Conservation (phyloP, 805 yeast genomes). For the Maudiozyma barnettii region DNA sequence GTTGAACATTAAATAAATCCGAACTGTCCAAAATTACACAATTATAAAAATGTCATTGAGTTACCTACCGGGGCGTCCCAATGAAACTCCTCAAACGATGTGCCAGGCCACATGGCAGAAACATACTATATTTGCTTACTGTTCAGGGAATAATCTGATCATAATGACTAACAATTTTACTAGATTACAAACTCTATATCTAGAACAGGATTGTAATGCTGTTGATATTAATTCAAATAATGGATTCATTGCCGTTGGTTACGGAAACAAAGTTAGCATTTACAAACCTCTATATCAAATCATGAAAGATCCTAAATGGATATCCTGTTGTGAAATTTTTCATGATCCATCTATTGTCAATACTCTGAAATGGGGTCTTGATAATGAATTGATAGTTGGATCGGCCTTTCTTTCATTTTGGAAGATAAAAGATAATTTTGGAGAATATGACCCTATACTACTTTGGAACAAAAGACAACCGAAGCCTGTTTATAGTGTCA, state of each 20-base stretch:
- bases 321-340: constrained; percentile 24
- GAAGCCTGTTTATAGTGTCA: constrained; percentile 46
- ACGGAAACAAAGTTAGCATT: constrained; percentile 36
- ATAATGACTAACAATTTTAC: constrained; percentile 43
- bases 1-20: too few relatives aligned
- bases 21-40: too few relatives aligned
- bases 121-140: constrained; percentile 58
- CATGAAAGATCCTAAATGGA: constrained; percentile 41
- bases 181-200: constrained; percentile 67
- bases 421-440: constrained; percentile 39
- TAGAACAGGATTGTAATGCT: constrained; percentile 55
- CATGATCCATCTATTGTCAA: constrained; percentile 31
- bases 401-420: constrained; percentile 47
- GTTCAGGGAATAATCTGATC: constrained; percentile 82
- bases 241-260: constrained; percentile 54
- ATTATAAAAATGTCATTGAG: constrained; percentile 43
- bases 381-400: constrained; percentile 53
- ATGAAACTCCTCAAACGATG: constrained; percentile 43
- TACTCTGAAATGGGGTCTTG: constrained; percentile 46
- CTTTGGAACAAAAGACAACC: constrained; percentile 44
- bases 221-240: constrained; percentile 52
- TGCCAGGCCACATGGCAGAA: constrained; percentile 58
- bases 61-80: constrained; percentile 83
- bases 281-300: constrained; percentile 47
- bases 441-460: constrained; percentile 27